Evolutionary conservation across 768 basidiomycete species (phyloP).

Genomic region (Lactifluus echinatus): DNA sequence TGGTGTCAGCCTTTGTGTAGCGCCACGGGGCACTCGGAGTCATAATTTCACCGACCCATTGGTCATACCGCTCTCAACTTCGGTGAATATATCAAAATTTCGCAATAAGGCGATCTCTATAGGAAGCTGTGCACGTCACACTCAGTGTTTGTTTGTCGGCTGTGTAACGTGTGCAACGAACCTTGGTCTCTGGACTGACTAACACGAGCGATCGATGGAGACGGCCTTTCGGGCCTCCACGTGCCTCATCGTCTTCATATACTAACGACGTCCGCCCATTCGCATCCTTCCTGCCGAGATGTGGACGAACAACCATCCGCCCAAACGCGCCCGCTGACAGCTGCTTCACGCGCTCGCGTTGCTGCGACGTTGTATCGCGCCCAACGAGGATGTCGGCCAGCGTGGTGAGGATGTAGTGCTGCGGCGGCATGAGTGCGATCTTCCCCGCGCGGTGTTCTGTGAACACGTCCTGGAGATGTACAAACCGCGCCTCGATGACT

Average conservation of each 20-base stretch:
- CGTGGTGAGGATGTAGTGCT: conserved; percentile 61
- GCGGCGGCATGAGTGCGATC: conserved; percentile 64
- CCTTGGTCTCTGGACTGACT: conserved; percentile 38
- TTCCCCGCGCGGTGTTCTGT: conserved; percentile 40
- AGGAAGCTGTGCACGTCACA: conserved; percentile 32
- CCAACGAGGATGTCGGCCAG: conserved; percentile 45
- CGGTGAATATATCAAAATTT: conserved; percentile 59
- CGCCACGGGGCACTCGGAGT: background rate
- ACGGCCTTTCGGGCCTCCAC: conserved; percentile 51
- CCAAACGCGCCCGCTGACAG: conserved; percentile 54
- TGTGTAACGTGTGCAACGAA: conserved; percentile 31
- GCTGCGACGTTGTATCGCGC: conserved; percentile 33
- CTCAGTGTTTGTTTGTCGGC: background rate
- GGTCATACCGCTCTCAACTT: conserved; percentile 25
- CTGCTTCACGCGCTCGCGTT: conserved; percentile 36
- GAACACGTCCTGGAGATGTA: conserved; percentile 47
- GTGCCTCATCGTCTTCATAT: conserved; percentile 63
- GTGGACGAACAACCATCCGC: conserved; percentile 50
- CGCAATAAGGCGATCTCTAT: conserved; percentile 45
- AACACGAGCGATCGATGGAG: conserved; percentile 49
- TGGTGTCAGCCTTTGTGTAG: too few relatives aligned
- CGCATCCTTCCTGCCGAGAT: conserved; percentile 29
- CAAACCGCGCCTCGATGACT: conserved; percentile 59
- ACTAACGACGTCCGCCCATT: conserved; percentile 43
- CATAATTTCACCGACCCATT: conserved; percentile 2